Evolutionary conservation across 1,139 yeast species (phyloP).

Genomic region (Blastobotrys ciferrii): DNA sequence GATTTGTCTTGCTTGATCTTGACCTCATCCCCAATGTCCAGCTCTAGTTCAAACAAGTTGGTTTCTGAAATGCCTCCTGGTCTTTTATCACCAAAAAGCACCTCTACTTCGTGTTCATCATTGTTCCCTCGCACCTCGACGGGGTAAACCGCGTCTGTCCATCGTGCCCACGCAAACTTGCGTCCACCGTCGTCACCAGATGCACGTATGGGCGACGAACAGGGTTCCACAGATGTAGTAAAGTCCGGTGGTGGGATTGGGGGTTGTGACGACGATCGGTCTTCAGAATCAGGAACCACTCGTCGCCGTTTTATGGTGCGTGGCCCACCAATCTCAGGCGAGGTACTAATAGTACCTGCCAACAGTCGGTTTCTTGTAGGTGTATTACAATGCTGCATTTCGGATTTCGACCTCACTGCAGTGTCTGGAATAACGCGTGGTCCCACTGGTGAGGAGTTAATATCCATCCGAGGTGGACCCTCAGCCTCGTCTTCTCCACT

Average conservation of each 20-base stretch:
- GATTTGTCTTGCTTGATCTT: conserved; percentile 16
- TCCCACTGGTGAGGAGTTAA: conserved; percentile 6
- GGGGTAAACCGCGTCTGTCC: conserved; percentile 12
- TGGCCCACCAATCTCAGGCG: not conserved
- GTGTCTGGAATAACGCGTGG: not conserved
- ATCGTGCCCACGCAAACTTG: conserved; percentile 15
- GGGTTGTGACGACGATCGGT: not conserved
- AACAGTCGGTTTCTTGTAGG: conserved; percentile 6
- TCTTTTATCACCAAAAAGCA: conserved; percentile 24
- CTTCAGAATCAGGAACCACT: conserved; percentile 4
- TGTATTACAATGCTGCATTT: conserved; percentile 3
- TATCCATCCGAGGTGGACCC: not conserved
- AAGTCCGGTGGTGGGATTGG: not conserved
- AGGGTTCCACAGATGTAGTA: not conserved
- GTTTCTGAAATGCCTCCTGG: conserved; percentile 17
- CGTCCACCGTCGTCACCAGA: not conserved
- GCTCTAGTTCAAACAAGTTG: conserved; percentile 19
- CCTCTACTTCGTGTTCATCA: conserved; percentile 11
- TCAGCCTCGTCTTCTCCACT: conserved; percentile 7
- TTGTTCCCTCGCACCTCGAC: not conserved
- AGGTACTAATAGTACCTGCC: conserved; percentile 1
- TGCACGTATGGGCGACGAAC: not conserved
- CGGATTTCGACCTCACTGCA: conserved; percentile 2
- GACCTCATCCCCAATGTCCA: conserved; percentile 20
- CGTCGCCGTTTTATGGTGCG: not conserved